A percentile compares a stretch with the other conserved stretches of the same genome.
phyloP scores from a whole-genome alignment of 805 yeast genomes.

The Saccharomycopsis sp. region DNA sequence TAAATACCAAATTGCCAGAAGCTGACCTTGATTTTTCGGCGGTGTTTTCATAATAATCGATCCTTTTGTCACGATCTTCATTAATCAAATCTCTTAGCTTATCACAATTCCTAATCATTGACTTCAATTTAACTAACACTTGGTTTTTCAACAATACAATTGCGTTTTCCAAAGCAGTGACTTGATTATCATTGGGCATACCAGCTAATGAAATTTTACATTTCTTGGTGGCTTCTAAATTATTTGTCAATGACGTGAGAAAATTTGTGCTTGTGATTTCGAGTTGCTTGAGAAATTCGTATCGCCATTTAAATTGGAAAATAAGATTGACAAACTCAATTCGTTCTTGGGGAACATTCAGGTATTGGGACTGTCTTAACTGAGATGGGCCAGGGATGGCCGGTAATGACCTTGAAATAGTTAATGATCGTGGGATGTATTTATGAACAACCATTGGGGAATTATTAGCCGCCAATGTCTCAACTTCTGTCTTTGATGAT shows the following conservation, averaged over 20 bases:
- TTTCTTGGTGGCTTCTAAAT: neutral
- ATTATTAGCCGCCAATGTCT: too few relatives aligned
- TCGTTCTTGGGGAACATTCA: conserved; percentile 10
- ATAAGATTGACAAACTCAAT: conserved; percentile 11
- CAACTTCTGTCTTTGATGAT: too few relatives aligned
- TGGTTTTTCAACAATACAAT: conserved; percentile 6
- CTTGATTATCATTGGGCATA: conserved; percentile 8
- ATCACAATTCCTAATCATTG: conserved; percentile 10
- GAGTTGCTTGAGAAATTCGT: conserved; percentile 6
- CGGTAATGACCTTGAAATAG: too few relatives aligned
- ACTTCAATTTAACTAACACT: conserved; percentile 4
- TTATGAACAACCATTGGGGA: too few relatives aligned
- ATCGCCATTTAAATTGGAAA: conserved; percentile 14
- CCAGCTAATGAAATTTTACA: too few relatives aligned
- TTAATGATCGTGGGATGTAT: too few relatives aligned
- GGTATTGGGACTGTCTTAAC: conserved; percentile 4
- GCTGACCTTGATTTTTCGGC: too few relatives aligned
- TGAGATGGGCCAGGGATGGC: neutral
- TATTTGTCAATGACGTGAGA: neutral
- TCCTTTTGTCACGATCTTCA: conserved; percentile 17
- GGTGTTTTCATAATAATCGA: conserved; percentile 6
- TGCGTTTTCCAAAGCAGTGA: neutral
- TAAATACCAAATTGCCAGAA: too few relatives aligned
- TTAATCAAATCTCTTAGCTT: conserved; percentile 9
- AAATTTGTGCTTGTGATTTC: neutral